phyloP scores from a whole-genome alignment of 768 basidiomycete species.

The Russula olivacea region DNA sequence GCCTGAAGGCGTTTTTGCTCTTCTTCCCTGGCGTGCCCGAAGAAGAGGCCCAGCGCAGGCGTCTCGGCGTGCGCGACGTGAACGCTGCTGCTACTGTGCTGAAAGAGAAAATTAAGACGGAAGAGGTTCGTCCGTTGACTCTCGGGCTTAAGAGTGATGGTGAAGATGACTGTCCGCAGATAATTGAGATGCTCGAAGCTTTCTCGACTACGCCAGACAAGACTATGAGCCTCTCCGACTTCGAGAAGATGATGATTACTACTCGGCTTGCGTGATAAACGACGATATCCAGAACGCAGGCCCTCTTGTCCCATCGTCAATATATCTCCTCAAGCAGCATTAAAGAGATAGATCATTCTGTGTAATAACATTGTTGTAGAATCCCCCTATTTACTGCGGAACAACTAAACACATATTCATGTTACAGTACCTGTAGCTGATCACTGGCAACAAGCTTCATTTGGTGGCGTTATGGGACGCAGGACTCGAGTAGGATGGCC shows the following conservation, averaged over 20 bases:
- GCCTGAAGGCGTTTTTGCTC: constrained; percentile 56
- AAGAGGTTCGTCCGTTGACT: constrained; percentile 47
- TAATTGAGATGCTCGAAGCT: constrained; percentile 71
- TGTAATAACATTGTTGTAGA: neutral
- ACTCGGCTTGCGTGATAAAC: constrained; percentile 45
- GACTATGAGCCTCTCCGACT: constrained; percentile 61
- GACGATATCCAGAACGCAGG: neutral
- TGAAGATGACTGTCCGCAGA: constrained; percentile 37
- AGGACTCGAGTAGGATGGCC: neutral
- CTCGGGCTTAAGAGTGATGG: neutral
- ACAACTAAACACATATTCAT: neutral
- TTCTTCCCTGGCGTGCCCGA: constrained; percentile 60
- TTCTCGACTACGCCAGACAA: constrained; percentile 69
- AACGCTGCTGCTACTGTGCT: constrained; percentile 53
- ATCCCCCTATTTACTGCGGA: too few species aligned
- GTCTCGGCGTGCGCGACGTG: constrained; percentile 63
- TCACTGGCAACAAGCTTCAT: neutral
- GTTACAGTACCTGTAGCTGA: neutral
- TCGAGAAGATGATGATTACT: constrained; percentile 66
- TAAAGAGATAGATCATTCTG: neutral
- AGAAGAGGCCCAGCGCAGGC: constrained; percentile 44
- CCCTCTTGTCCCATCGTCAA: neutral
- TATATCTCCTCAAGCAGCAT: neutral
- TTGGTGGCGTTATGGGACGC: neutral
- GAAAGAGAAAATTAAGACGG: constrained; percentile 64